Evolutionary conservation across 169 alveolate genomes (phyloP), one percentile per base, ranked within the genome.

Genomic region (Babesia bigemina): DNA sequence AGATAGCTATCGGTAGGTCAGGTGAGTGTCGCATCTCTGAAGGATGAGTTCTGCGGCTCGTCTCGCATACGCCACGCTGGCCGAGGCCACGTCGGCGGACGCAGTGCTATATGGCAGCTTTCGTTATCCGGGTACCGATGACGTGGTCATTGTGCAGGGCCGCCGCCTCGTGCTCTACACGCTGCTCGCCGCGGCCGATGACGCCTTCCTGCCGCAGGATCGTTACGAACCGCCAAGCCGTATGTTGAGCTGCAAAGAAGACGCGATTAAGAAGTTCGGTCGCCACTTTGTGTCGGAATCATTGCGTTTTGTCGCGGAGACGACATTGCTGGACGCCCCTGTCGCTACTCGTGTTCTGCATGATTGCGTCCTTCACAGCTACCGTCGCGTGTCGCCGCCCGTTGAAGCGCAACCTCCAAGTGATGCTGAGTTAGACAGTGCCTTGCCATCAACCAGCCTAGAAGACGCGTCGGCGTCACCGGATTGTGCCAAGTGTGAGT

Each of bases 81-180:
- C 56, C 21, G 84, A 79, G 12, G 49, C 84, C 50, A 56, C 81
- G 12, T 62, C 74, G 42, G 82, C 79, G 47, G 84, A 79, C 48
- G 26, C 44, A 21, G 39, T 79, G 12, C 48, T 60, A 21, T 61
- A 39, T 21, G 87, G 84, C 22, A 79, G 58, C 42, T 79, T 79
- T 29, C 39, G 65, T 24, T 50, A 48, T 21, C 87, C 87, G 17
- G 76, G 29, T 17, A 70, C 87, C 39, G n/a, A 62, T 21, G 87
- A 79, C 63, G 71, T 79, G 11, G 74, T 79, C n/a, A 21, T 79
- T 4, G 77, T 79, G 26, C 58, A 63, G 49, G 87, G 75, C 19
- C 53, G 57, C 26, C 62, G 59, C 28, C 52, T 79, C 59, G 48
- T 52, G 33, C 49, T 79, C 16, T 79, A 79, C 66, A 71, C 82